These are phyloP conservation scores for Eragrostis curvula DNA, from an alignment of 176 grass and related monocot genomes.

Conservation along the genomic window DNA sequence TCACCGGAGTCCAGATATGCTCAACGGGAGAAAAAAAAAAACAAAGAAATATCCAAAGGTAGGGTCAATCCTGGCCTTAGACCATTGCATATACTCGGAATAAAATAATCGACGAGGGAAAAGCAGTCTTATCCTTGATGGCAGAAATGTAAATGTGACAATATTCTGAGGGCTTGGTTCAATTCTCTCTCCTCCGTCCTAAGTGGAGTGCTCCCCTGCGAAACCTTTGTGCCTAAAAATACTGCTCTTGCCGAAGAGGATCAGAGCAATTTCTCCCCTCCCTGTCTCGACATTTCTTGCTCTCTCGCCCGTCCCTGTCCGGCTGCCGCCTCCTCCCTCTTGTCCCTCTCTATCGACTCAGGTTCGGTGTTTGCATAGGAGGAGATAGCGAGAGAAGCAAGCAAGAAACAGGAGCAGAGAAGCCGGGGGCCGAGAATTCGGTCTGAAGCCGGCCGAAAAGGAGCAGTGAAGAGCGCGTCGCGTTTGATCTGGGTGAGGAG, in stretches of 20 bases:
- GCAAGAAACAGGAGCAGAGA: conserved; percentile 35
- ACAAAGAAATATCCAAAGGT: neutral
- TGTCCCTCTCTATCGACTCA: conserved; percentile 1
- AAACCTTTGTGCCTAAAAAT: conserved; percentile 31
- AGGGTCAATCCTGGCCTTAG: conserved; percentile 8
- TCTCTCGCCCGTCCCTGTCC: conserved; percentile 43
- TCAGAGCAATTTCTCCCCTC: conserved; percentile 16
- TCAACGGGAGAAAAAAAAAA: neutral
- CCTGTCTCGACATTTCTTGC: conserved; percentile 42
- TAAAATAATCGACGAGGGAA: neutral
- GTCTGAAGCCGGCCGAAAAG: neutral
- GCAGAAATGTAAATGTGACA: conserved; percentile 9
- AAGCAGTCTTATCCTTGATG: conserved; percentile 34
- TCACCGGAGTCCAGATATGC: neutral
- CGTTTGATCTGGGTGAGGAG: conserved; percentile 49
- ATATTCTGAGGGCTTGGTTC: neutral
- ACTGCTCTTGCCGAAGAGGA: neutral
- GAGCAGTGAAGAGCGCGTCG: neutral
- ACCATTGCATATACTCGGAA: neutral
- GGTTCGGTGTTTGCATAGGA: conserved; percentile 7
- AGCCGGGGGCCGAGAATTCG: conserved; percentile 23
- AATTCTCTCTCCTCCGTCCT: conserved; percentile 4
- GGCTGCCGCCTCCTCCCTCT: neutral
- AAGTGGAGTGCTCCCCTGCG: conserved; percentile 28
- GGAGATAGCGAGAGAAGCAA: conserved; percentile 26